A percentile compares a stretch with the other conserved stretches of the same genome.
These are phyloP conservation scores for Castanea mollissima DNA, from an alignment of 306 rosid genomes.

Conservation along the genomic window DNA sequence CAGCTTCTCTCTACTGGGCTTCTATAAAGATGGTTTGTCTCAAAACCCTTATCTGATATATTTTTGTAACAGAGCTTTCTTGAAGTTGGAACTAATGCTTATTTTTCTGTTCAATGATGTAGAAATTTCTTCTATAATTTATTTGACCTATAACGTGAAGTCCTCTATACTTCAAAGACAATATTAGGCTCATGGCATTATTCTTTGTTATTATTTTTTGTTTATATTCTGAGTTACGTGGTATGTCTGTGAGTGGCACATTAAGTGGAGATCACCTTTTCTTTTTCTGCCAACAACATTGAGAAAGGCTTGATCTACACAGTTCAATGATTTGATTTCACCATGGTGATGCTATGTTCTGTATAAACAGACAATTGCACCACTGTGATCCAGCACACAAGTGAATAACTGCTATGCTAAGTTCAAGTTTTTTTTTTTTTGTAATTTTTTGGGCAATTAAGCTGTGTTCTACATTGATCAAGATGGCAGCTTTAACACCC, in stretches of 20 bases:
- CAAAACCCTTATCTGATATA: conserved; percentile 21
- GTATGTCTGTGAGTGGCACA: no score
- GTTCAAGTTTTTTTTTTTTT: not conserved
- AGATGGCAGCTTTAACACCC: not conserved
- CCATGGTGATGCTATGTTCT: not conserved
- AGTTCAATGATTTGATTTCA: no score
- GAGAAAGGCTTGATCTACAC: no score
- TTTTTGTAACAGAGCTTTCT: conserved; percentile 9
- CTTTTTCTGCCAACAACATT: no score
- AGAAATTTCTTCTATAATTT: conserved; percentile 3
- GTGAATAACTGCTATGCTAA: not conserved
- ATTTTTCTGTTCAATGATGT: conserved; percentile 5
- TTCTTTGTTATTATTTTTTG: not conserved
- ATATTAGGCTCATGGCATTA: no score
- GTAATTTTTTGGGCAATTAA: not conserved
- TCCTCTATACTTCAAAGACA: not conserved
- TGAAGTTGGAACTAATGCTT: conserved; percentile 4
- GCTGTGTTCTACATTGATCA: not conserved
- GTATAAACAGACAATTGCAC: not conserved
- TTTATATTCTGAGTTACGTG: conserved; percentile 3
- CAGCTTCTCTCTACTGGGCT: conserved; percentile 37
- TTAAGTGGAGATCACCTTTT: no score
- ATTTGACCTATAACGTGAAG: not conserved
- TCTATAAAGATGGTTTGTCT: conserved; percentile 58
- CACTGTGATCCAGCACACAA: not conserved